A percentile compares a stretch with the other conserved stretches of the same genome.
These are phyloP conservation scores for Neofusicoccum ribis DNA, from an alignment of 2,329 filamentous ascomycete genomes.

Conservation along the genomic window DNA sequence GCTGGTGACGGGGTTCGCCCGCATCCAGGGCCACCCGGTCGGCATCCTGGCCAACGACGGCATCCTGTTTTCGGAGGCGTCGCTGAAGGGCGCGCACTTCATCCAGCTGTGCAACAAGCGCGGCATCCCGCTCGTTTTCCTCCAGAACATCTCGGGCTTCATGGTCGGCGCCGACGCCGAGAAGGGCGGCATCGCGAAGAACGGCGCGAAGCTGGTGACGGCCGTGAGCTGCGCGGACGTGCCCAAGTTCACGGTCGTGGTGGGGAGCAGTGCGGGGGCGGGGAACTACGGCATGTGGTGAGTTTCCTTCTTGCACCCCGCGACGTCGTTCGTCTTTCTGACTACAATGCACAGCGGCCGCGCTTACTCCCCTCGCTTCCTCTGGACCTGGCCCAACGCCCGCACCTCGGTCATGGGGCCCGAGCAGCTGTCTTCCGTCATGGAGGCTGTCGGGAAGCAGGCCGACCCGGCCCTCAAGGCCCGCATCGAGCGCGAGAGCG, in stretches of 20 bases:
- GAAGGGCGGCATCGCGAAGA: constrained; percentile 93
- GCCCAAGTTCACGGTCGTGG: constrained; percentile 94
- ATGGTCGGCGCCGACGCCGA: constrained; percentile 96
- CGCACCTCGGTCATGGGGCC: constrained; percentile 94
- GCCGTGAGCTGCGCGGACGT: constrained; percentile 93
- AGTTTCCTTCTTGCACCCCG: constrained; percentile 29
- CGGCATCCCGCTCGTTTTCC: constrained; percentile 83
- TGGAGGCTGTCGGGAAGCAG: constrained; percentile 88
- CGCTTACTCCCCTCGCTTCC: constrained; percentile 84
- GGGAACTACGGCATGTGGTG: constrained; percentile 98
- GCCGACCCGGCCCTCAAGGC: constrained; percentile 78
- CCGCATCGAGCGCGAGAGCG: constrained; percentile 86
- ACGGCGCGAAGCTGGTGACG: constrained; percentile 94
- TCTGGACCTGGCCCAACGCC: constrained; percentile 99
- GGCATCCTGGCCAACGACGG: constrained; percentile 96
- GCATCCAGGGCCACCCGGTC: constrained; percentile 85
- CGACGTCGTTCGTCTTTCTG: constrained; percentile 2
- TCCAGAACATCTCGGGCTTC: constrained; percentile 97
- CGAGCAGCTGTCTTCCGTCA: constrained; percentile 87
- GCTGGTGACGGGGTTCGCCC: constrained; percentile 84
- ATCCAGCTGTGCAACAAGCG: constrained; percentile 92
- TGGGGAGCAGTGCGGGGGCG: constrained; percentile 89
- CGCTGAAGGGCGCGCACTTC: constrained; percentile 94
- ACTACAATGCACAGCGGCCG: constrained; percentile 60
- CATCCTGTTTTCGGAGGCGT: constrained; percentile 85